These are phyloP conservation scores for Chaetoceros tenuissimus DNA, from an alignment of 108 stramenopile species.

Conservation along the genomic window DNA sequence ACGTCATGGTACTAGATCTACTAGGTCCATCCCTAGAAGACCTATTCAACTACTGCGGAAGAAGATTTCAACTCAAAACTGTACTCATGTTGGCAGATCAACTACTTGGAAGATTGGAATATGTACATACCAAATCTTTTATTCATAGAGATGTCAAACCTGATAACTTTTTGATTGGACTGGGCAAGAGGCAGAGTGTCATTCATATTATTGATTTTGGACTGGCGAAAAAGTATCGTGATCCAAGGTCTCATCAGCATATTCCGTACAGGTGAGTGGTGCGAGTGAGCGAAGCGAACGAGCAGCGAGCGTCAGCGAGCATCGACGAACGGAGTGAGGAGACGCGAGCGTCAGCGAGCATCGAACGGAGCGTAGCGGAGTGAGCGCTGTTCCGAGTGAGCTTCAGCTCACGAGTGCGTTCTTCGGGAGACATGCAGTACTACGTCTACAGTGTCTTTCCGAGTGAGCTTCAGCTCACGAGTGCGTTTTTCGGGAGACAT, in stretches of 20 bases:
- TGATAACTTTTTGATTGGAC: constrained; percentile 99
- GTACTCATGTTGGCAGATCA: constrained; percentile 98
- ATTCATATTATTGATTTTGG: constrained; percentile 99
- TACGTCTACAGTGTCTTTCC: no score
- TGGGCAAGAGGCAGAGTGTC: constrained; percentile 92
- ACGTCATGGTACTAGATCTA: constrained; percentile 98
- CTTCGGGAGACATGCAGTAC: no score
- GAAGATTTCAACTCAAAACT: constrained; percentile 94
- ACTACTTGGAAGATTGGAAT: constrained; percentile 93
- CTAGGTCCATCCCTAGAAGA: constrained; percentile 98
- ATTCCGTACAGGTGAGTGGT: no score
- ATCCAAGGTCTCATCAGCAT: constrained; percentile 98
- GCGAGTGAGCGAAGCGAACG: no score
- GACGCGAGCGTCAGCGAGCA: no score
- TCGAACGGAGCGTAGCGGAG: no score
- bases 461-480: no score
- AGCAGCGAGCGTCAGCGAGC: no score
- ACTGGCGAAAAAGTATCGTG: constrained; percentile 98
- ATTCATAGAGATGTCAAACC: constrained; percentile 99
- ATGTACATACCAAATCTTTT: constrained; percentile 98
- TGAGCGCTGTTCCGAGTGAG: no score
- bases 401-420: no score
- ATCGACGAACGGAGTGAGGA: no score
- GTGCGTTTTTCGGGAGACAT: no score
- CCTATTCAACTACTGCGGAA: constrained; percentile 99